These are phyloP conservation scores for Protoeuglena noctilucae DNA, from an alignment of 139 green algal species.

Conservation along the genomic window DNA sequence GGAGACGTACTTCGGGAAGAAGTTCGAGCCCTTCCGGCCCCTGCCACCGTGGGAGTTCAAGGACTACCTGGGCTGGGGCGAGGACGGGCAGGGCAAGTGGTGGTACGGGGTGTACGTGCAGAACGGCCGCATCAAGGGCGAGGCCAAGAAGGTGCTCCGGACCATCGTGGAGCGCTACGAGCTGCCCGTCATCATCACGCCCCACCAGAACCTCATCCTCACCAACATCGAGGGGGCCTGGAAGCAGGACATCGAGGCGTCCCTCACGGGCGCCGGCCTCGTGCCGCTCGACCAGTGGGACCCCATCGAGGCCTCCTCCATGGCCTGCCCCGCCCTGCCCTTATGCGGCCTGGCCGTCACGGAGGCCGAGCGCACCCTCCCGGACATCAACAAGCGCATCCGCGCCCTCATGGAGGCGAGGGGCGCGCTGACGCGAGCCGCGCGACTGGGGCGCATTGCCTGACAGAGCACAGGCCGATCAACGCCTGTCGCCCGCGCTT, in stretches of 20 bases:
- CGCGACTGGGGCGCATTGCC: not conserved
- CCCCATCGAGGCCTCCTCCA: slow-evolving; percentile 52
- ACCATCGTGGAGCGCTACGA: slow-evolving; percentile 32
- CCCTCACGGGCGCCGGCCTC: slow-evolving; percentile 26
- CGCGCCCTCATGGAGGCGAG: slow-evolving; percentile 12
- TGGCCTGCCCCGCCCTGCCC: slow-evolving; percentile 95
- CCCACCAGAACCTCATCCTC: slow-evolving; percentile 90
- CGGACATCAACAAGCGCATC: slow-evolving; percentile 65
- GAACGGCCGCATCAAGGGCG: slow-evolving; percentile 49
- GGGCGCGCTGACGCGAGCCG: not conserved
- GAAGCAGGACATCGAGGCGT: slow-evolving; percentile 64
- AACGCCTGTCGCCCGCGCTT: no score
- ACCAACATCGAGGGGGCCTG: slow-evolving; percentile 65
- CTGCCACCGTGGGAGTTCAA: slow-evolving; percentile 87
- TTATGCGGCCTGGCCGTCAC: slow-evolving; percentile 92
- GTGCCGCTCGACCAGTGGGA: slow-evolving; percentile 37
- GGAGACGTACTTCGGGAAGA: slow-evolving; percentile 97
- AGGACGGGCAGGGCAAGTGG: slow-evolving; percentile 79
- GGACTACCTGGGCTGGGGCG: slow-evolving; percentile 92
- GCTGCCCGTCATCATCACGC: slow-evolving; percentile 26
- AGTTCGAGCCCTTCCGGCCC: slow-evolving; percentile 69
- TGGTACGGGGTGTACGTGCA: slow-evolving; percentile 89
- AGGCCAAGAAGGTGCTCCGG: slow-evolving; percentile 30
- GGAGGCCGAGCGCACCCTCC: slow-evolving; percentile 89
- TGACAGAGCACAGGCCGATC: not conserved